Base-by-base conservation (phyloP, 345 rosid genomes). In the Eucalyptus grandis region DNA sequence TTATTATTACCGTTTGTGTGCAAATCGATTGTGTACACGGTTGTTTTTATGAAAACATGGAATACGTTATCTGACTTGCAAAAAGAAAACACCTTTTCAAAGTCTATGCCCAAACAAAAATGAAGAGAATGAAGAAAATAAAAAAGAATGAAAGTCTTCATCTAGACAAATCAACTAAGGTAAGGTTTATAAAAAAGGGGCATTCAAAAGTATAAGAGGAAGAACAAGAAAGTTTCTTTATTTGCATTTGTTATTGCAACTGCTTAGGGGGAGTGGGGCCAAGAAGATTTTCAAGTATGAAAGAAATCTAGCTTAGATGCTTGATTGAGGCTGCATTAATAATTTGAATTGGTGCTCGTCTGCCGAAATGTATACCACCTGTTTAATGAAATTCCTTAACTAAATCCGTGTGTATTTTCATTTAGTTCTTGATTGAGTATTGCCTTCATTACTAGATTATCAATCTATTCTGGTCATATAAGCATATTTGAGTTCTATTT, bases 221-320 rank as follows among this genome's bases (percentile, higher is more conserved):
- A 24, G 47, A 44, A 21, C 9, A 40, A 77, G 2, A 11, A 40
- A 30, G 47, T 77, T 77, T 21, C 47, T 40, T 77, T 16, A 31
- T 31, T 77, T 77, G 47, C 27, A 77, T 37, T 77, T 77, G 9
- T 37, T 77, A 40, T 40, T 37, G 13, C 9, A 21, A 2, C 12
- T 40, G 4, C 83, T 19, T 40, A 77, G 1, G 30, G 24, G 2
- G 8, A 83, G 53, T 40, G 46, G 69, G 27, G 9, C 8, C 49
- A 40, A 21, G 83, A 77, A 77, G 47, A 21, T 77, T 40, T 69
- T 77, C 14, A 44, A 40, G 30, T 11, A 3, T 10, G 8, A 77
- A 53, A 37, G 4, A 40, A 56, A 40, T 89, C 54, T 92, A 90
- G 91, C 90, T 92, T 26, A 53, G 86, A 77, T 90, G 72, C 91